Percentiles rank a stretch among this genome's conserved stretches.
phyloP scores from a whole-genome alignment of 164 flowering plant genomes.

The Akebia trifoliata region DNA sequence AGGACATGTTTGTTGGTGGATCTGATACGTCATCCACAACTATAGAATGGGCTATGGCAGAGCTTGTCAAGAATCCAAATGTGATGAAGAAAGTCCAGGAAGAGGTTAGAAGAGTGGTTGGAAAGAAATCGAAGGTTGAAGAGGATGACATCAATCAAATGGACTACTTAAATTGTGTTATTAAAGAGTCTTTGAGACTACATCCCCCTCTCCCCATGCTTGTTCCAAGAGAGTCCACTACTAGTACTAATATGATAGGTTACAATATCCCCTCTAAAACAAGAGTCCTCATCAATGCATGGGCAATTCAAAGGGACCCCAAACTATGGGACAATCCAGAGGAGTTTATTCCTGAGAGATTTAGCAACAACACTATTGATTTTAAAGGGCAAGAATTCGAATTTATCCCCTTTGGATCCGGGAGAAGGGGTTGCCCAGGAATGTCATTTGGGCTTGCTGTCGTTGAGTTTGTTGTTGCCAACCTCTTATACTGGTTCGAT shows the following conservation, averaged over 20 bases:
- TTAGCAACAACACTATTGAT: no score
- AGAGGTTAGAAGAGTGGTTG: constrained; percentile 16
- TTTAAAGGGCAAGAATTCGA: no score
- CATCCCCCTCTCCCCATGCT: no score
- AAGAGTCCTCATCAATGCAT: no score
- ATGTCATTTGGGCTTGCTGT: neutral
- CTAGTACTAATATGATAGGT: constrained; percentile 13
- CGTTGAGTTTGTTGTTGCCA: constrained; percentile 5
- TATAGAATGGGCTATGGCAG: no score
- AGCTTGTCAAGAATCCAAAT: constrained; percentile 11
- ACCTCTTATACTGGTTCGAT: constrained; percentile 15
- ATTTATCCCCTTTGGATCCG: constrained; percentile 15
- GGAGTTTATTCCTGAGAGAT: no score
- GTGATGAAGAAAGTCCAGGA: constrained; percentile 11
- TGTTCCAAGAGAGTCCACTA: no score
- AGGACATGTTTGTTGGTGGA: constrained; percentile 23
- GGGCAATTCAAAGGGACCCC: no score
- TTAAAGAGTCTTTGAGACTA: no score
- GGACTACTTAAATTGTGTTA: constrained; percentile 16
- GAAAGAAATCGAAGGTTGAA: no score
- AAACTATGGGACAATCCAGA: no score
- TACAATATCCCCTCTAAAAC: constrained; percentile 4
- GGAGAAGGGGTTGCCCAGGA: constrained; percentile 13
- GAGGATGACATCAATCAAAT: constrained; percentile 14
- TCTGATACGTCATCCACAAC: constrained; percentile 16